Evolutionary conservation across 2,329 filamentous ascomycete species (phyloP).

Genomic region (Epichloe typhina): DNA sequence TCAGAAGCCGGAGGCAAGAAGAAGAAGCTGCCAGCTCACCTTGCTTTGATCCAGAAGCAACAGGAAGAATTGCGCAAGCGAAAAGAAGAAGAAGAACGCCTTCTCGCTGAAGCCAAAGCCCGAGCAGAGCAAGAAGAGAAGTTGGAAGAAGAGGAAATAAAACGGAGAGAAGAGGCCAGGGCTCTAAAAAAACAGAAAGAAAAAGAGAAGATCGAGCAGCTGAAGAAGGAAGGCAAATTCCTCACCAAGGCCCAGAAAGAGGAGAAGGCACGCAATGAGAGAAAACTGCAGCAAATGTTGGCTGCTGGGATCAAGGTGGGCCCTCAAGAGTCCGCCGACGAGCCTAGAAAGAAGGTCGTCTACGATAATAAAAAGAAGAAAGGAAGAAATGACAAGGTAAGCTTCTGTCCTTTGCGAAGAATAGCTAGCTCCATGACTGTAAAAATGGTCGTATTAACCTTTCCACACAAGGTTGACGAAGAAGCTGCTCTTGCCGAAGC

Average conservation of each 20-base stretch:
- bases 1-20: constrained; percentile 51
- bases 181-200: constrained; percentile 74
- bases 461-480: constrained; percentile 48
- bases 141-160: constrained; percentile 51
- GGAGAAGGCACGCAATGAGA: constrained; percentile 64
- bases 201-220: constrained; percentile 73
- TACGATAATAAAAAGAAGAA: constrained; percentile 75
- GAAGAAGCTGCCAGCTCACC: constrained; percentile 75
- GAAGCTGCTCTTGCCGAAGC: constrained; percentile 68
- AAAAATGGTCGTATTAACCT: constrained; percentile 1
- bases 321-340: constrained; percentile 38
- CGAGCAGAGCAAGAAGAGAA: constrained; percentile 53
- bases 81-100: constrained; percentile 52
- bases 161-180: constrained; percentile 59
- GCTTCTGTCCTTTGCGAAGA: neutral
- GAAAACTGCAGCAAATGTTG: constrained; percentile 75
- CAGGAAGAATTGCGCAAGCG: constrained; percentile 60
- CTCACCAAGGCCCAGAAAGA: constrained; percentile 77
- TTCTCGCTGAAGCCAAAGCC: constrained; percentile 50
- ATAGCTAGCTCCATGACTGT: neutral
- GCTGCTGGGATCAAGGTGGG: constrained; percentile 64
- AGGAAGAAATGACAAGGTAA: constrained; percentile 44
- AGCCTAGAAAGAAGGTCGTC: constrained; percentile 63
- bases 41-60: constrained; percentile 65
- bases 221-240: constrained; percentile 80